These are phyloP conservation scores for Gentiana macrophylla DNA, from an alignment of 257 asterid species.

Conservation along the genomic window DNA sequence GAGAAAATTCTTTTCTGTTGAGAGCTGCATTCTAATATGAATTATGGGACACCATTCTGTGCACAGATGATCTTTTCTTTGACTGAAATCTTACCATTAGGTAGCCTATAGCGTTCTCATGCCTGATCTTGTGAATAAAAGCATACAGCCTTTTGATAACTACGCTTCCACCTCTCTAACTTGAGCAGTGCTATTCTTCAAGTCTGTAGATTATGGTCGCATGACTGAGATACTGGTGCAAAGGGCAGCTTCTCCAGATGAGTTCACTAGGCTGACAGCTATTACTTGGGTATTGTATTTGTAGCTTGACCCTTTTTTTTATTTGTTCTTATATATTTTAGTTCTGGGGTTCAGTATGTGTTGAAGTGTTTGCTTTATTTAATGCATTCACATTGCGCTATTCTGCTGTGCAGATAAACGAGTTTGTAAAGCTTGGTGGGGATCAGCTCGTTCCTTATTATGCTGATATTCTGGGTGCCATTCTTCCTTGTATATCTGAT, in stretches of 20 bases:
- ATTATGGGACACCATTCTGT: too few species aligned
- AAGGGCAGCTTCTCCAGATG: slow-evolving; percentile 91
- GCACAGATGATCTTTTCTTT: too few species aligned
- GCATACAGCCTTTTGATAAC: too few species aligned
- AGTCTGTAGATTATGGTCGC: slow-evolving; percentile 99
- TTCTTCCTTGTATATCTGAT: slow-evolving; percentile 95
- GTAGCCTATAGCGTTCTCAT: neutral
- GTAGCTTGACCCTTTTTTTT: slow-evolving; percentile 1
- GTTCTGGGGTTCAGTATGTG: neutral
- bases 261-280: slow-evolving; percentile 92
- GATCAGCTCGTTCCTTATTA: slow-evolving; percentile 95
- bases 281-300: slow-evolving; percentile 76
- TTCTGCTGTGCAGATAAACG: slow-evolving; percentile 55
- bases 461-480: slow-evolving; percentile 94
- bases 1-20: too few species aligned
- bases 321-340: neutral
- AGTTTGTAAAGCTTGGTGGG: slow-evolving; percentile 99
- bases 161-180: slow-evolving; percentile 17
- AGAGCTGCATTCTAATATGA: too few species aligned
- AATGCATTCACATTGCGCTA: slow-evolving; percentile 13
- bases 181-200: slow-evolving; percentile 27
- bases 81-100: neutral
- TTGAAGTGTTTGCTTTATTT: slow-evolving; percentile 10
- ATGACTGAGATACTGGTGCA: slow-evolving; percentile 99
- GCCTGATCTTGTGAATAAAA: too few species aligned